A percentile compares a stretch with the other conserved stretches of the same genome.
Conservation (phyloP, 2,329 filamentous ascomycete genomes). For the Aspergillus neotritici region DNA sequence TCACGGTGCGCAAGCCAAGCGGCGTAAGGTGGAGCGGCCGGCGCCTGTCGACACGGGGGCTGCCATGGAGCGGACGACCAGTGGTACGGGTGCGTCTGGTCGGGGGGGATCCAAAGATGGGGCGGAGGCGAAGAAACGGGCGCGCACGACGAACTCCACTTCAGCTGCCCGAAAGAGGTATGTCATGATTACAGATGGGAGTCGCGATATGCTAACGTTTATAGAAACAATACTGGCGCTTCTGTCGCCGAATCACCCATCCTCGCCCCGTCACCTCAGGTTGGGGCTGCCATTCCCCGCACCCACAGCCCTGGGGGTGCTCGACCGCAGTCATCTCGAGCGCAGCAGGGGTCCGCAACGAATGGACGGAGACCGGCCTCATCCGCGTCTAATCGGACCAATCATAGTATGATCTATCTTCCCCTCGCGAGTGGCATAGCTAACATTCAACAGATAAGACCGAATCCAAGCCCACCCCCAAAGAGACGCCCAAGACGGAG, state of each 20-base stretch:
- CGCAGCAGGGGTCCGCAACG: conserved; percentile 67
- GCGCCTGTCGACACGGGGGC: conserved; percentile 29
- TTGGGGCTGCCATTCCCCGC: conserved; percentile 61
- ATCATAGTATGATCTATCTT: conserved; percentile 42
- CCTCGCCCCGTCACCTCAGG: conserved; percentile 68
- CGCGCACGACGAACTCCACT: conserved; percentile 63
- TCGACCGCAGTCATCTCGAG: conserved; percentile 63
- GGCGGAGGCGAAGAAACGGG: conserved; percentile 63
- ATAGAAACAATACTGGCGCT: conserved; percentile 44
- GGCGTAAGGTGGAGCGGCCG: conserved; percentile 73
- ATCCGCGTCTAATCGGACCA: conserved; percentile 56
- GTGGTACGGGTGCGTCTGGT: conserved; percentile 26
- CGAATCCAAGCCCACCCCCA: conserved; percentile 52
- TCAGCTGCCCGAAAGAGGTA: conserved; percentile 70
- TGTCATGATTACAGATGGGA: background rate
- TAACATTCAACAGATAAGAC: conserved; percentile 29
- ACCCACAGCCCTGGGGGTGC: conserved; percentile 58
- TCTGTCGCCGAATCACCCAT: conserved; percentile 60
- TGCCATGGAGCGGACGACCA: conserved; percentile 39
- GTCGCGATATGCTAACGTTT: background rate
- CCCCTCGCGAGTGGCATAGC: conserved; percentile 20
- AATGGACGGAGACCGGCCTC: conserved; percentile 53
- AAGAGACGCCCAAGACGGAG: conserved; percentile 37
- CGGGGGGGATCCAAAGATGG: conserved; percentile 56
- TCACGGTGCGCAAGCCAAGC: conserved; percentile 53